Conservation (phyloP, 495 filamentous ascomycete species). For the Aspergillus incahuasiensis region DNA sequence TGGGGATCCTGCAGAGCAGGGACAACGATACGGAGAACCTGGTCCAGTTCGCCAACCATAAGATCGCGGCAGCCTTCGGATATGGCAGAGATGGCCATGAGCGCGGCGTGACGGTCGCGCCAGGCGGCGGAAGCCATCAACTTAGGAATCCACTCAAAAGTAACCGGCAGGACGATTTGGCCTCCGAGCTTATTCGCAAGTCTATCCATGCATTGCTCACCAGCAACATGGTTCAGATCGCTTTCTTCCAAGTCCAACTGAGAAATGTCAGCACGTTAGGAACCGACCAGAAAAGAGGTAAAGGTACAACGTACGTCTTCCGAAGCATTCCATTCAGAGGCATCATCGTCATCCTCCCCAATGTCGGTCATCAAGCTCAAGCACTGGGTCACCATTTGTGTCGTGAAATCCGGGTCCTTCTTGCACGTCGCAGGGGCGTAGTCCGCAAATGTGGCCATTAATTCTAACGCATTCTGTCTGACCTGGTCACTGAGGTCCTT, state of each 20-base stretch:
- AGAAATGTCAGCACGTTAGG: slow-evolving; percentile 16
- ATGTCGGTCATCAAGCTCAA: slow-evolving; percentile 99
- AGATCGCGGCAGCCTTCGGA: slow-evolving; percentile 95
- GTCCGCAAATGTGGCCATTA: slow-evolving; percentile 98
- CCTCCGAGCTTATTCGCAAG: slow-evolving; percentile 97
- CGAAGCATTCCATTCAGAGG: slow-evolving; percentile 83
- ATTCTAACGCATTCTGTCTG: slow-evolving; percentile 89
- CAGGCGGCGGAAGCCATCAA: slow-evolving; percentile 96
- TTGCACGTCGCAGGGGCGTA: slow-evolving; percentile 89
- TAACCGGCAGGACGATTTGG: slow-evolving; percentile 78
- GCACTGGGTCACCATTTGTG: slow-evolving; percentile 98
- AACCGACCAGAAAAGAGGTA: not conserved
- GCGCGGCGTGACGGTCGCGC: slow-evolving; percentile 92
- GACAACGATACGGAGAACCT: slow-evolving; percentile 89
- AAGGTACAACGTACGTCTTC: slow-evolving; percentile 68
- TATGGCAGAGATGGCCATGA: slow-evolving; percentile 99
- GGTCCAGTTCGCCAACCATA: slow-evolving; percentile 90
- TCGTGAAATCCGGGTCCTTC: slow-evolving; percentile 84
- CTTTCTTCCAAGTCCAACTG: slow-evolving; percentile 92
- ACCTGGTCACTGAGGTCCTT: slow-evolving; percentile 88
- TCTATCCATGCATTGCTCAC: slow-evolving; percentile 98
- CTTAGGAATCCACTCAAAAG: slow-evolving; percentile 91
- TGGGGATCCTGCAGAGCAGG: slow-evolving; percentile 89
- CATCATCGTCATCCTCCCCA: slow-evolving; percentile 91
- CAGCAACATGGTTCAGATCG: slow-evolving; percentile 95